Base-by-base conservation (phyloP, 495 filamentous ascomycete species). In the Lasiosphaeria miniovina region DNA sequence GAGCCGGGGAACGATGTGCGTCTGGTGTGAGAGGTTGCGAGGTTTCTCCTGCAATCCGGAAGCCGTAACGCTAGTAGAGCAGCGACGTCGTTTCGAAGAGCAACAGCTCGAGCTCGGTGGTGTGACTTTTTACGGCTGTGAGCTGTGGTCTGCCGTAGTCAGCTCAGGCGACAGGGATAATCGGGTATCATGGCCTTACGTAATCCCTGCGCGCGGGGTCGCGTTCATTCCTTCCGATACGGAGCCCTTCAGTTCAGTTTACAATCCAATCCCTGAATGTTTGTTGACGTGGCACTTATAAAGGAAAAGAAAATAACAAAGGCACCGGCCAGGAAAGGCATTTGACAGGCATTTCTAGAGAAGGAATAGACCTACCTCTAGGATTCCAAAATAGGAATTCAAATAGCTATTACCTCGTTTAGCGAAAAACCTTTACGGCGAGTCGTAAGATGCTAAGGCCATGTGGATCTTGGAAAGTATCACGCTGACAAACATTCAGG, bases 51-150 rank as follows among this genome's bases (percentile, higher is more conserved):
- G 40, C 34, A 63, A 51, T 63, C 36, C 34, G 49, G 55, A 57
- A 63, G 61, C 61, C 59, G 61, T 58, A 52, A 63, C 61, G 61
- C 49, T 57, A 57, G 40, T 33, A 38, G 43, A 32, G 34, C 38
- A n/a, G 54, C 12, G 45, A 50, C 41, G 34, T 53, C 43, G 57
- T 33, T 17, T 31, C 17, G 51, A 32, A 14, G 12, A 46, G 43
- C 12, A 41, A 46, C 43, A 46, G 43, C 4, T 46, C 43, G 24
- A 45, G 46, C 34, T 31, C 24, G 31, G 59, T 61, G 59, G 59
- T 57, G 59, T 60, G 61, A 60, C 56, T 60, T 56, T 52, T 55
- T 59, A 38, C 60, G 55, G 40, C 10, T 14, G 8, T 2, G 34
- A 35, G 4, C 11, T 14, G n/a, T 34, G 15, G 48, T 11, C 48